Conservation (phyloP, 2,329 filamentous ascomycete genomes). For the Phialemoniopsis sp. region DNA sequence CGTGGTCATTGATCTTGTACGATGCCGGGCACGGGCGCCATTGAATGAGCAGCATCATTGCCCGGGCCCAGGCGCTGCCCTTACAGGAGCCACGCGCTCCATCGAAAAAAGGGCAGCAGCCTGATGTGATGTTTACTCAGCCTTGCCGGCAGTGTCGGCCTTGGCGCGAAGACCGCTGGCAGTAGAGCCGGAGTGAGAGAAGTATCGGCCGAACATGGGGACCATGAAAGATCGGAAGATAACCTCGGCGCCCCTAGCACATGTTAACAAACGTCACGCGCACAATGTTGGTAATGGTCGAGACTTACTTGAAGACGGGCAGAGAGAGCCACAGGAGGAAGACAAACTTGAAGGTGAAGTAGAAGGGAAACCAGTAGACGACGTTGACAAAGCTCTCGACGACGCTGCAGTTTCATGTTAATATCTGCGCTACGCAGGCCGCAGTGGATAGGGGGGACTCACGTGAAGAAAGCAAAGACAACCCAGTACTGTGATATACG, state of each 20-base stretch:
- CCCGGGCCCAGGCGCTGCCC: too few species aligned
- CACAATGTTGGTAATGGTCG: too few species aligned
- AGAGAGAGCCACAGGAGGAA: slow-evolving; percentile 97
- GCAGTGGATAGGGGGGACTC: too few species aligned
- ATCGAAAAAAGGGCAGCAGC: neutral
- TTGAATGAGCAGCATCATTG: too few species aligned
- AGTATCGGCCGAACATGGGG: slow-evolving; percentile 91
- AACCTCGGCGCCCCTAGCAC: slow-evolving; percentile 79
- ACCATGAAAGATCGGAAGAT: slow-evolving; percentile 95
- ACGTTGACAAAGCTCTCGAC: slow-evolving; percentile 79
- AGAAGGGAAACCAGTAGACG: slow-evolving; percentile 96
- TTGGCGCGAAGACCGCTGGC: slow-evolving; percentile 85
- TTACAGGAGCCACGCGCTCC: slow-evolving; percentile 10
- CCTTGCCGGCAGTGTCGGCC: slow-evolving; percentile 73
- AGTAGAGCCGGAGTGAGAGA: slow-evolving; percentile 64
- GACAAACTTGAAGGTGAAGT: slow-evolving; percentile 99
- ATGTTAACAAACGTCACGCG: slow-evolving; percentile 14
- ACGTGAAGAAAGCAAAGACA: slow-evolving; percentile 76
- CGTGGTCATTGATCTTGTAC: slow-evolving; percentile 17
- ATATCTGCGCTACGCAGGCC: slow-evolving; percentile 6
- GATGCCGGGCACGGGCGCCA: slow-evolving; percentile 9
- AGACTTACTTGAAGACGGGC: slow-evolving; percentile 80
- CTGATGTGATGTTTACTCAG: slow-evolving; percentile 46
- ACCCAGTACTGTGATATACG: slow-evolving; percentile 69
- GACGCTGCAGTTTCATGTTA: slow-evolving; percentile 41